A percentile compares a stretch with the other conserved stretches of the same genome.
Conservation (phyloP, 257 asterid species). For the Echites panduratus region DNA sequence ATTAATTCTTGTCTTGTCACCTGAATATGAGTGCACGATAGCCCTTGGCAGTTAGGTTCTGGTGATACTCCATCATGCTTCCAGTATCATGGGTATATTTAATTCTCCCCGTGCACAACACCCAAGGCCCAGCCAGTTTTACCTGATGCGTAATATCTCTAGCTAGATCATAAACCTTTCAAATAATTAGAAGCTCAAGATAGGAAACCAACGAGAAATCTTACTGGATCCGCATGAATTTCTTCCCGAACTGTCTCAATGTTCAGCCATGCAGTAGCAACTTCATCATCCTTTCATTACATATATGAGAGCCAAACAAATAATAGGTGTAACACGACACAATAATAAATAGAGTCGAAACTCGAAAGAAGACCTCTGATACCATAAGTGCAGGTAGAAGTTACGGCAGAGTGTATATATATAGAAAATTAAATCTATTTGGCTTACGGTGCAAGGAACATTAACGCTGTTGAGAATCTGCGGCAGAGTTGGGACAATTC, state of each 20-base stretch:
- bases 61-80: constrained; percentile 91
- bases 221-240: constrained; percentile 76
- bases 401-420: too few relatives aligned
- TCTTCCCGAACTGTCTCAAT: constrained; percentile 74
- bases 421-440: constrained; percentile 4
- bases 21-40: constrained; percentile 35
- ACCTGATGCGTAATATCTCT: constrained; percentile 38
- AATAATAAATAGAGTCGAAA: too few relatives aligned
- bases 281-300: constrained; percentile 88
- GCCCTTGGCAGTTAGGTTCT: constrained; percentile 69
- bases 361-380: too few relatives aligned
- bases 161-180: neutral
- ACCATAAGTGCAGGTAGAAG: too few relatives aligned
- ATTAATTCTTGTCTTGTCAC: too few relatives aligned
- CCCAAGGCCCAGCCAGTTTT: constrained; percentile 49
- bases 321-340: too few relatives aligned
- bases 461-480: constrained; percentile 37
- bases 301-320: too few relatives aligned
- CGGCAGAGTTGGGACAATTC: constrained; percentile 85
- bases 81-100: constrained; percentile 60
- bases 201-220: constrained; percentile 19
- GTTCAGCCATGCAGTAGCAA: constrained; percentile 78
- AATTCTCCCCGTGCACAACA: constrained; percentile 62
- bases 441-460: constrained; percentile 83
- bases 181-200: constrained; percentile 9